A percentile compares a stretch with the other conserved stretches of the same genome.
Conservation (phyloP, 768 basidiomycete genomes). For the Trametes maxima region DNA sequence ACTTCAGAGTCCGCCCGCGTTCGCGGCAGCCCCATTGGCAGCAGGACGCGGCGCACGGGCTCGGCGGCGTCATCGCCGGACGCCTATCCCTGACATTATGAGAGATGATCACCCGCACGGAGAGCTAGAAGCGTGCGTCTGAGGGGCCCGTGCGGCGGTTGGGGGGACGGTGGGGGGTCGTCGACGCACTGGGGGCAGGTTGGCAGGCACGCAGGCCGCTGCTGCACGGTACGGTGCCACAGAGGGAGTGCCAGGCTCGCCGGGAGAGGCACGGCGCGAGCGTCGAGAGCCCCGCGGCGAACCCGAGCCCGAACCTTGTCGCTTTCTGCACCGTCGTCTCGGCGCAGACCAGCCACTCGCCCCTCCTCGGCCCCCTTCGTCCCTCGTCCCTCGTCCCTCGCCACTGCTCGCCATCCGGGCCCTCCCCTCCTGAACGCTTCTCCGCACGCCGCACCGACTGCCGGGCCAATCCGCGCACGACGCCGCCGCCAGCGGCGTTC, state of each 20-base stretch:
- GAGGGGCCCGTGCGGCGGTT: constrained; percentile 8
- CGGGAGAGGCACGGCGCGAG: no score
- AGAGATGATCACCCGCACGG: constrained; percentile 12
- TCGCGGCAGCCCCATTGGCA: not conserved
- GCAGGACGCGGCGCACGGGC: not conserved
- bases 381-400: no score
- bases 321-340: no score
- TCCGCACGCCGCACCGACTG: no score
- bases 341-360: no score
- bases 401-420: no score
- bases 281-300: no score
- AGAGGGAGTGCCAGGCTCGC: no score
- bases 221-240: no score
- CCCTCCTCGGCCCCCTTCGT: no score
- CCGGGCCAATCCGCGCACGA: not conserved
- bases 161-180: not conserved
- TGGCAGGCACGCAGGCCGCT: not conserved
- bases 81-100: constrained; percentile 9
- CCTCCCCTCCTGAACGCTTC: no score
- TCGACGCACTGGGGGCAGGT: not conserved
- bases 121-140: constrained; percentile 4
- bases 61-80: not conserved
- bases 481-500: not conserved
- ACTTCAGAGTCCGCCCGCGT: constrained; percentile 10
- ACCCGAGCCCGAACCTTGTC: no score